phyloP scores from a whole-genome alignment of 2,329 filamentous ascomycete genomes.

The Reticulascus tulasneorum region DNA sequence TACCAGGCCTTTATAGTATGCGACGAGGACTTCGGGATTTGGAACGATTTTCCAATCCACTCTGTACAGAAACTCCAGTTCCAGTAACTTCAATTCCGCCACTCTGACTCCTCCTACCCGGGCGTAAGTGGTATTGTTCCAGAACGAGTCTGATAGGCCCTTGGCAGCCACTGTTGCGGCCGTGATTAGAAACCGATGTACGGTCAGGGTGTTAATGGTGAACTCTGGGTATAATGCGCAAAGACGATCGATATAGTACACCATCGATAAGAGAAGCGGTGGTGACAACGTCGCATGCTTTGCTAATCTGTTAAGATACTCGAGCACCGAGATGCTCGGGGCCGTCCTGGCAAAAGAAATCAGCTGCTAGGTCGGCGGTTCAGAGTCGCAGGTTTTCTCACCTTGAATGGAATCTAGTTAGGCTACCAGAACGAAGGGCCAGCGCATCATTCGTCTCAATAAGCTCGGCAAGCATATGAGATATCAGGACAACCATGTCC shows the following conservation, averaged over 20 bases:
- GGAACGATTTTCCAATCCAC: conserved; percentile 98
- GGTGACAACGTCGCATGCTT: conserved; percentile 91
- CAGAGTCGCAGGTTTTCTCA: conserved; percentile 30
- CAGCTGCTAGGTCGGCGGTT: neutral
- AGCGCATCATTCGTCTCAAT: conserved; percentile 89
- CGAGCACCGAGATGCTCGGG: conserved; percentile 88
- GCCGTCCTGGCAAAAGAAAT: conserved; percentile 43
- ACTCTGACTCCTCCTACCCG: conserved; percentile 89
- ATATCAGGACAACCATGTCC: conserved; percentile 85
- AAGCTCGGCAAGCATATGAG: conserved; percentile 92
- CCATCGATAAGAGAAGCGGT: conserved; percentile 94
- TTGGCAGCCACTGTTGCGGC: conserved; percentile 95
- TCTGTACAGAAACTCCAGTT: conserved; percentile 87
- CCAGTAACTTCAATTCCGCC: conserved; percentile 82
- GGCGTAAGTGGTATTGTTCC: conserved; percentile 97
- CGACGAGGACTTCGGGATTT: conserved; percentile 85
- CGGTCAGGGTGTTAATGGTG: conserved; percentile 92
- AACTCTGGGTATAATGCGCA: conserved; percentile 92
- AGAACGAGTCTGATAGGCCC: conserved; percentile 92
- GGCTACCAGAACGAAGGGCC: conserved; percentile 76
- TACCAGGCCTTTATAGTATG: conserved; percentile 88
- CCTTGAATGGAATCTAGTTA: conserved; percentile 95
- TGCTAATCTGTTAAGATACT: conserved; percentile 89
- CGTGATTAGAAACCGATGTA: conserved; percentile 95
- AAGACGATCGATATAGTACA: conserved; percentile 95